phyloP scores from a whole-genome alignment of 2,329 filamentous ascomycete genomes.

The Xylaria sp. region DNA sequence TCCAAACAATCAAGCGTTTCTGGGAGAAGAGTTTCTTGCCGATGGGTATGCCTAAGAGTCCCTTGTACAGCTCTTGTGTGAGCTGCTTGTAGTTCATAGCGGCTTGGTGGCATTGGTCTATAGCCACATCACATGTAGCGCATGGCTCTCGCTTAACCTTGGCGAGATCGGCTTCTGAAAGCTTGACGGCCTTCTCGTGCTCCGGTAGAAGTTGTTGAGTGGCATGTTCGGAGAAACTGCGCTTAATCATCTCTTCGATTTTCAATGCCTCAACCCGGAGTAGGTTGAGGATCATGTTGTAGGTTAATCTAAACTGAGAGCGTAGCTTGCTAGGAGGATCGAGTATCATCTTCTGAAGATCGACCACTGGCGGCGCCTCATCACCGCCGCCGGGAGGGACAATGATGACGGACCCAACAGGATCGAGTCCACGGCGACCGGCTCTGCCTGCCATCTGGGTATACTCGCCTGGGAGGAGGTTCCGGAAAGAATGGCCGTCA shows the following conservation, averaged over 20 bases:
- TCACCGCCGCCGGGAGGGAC: slow-evolving; percentile 82
- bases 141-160: slow-evolving; percentile 91
- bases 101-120: slow-evolving; percentile 84
- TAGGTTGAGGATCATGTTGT: slow-evolving; percentile 99
- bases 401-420: slow-evolving; percentile 93
- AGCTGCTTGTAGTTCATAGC: slow-evolving; percentile 82
- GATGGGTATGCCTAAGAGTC: slow-evolving; percentile 80
- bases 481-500: slow-evolving; percentile 90
- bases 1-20: slow-evolving; percentile 84
- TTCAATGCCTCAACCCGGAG: slow-evolving; percentile 95
- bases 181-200: slow-evolving; percentile 92
- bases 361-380: slow-evolving; percentile 85
- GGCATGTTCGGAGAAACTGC: slow-evolving; percentile 97
- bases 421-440: slow-evolving; percentile 90
- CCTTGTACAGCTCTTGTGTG: slow-evolving; percentile 83
- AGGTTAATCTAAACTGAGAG: slow-evolving; percentile 96
- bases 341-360: slow-evolving; percentile 92
- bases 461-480: slow-evolving; percentile 93
- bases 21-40: slow-evolving; percentile 82
- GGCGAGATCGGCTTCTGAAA: slow-evolving; percentile 90
- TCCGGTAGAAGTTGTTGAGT: slow-evolving; percentile 94
- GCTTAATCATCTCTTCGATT: slow-evolving; percentile 99
- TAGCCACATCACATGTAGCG: slow-evolving; percentile 79
- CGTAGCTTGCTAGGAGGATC: slow-evolving; percentile 94
- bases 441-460: slow-evolving; percentile 98